phyloP scores from a whole-genome alignment of 78 protist genomes.

The Speleostelium caveatum region DNA sequence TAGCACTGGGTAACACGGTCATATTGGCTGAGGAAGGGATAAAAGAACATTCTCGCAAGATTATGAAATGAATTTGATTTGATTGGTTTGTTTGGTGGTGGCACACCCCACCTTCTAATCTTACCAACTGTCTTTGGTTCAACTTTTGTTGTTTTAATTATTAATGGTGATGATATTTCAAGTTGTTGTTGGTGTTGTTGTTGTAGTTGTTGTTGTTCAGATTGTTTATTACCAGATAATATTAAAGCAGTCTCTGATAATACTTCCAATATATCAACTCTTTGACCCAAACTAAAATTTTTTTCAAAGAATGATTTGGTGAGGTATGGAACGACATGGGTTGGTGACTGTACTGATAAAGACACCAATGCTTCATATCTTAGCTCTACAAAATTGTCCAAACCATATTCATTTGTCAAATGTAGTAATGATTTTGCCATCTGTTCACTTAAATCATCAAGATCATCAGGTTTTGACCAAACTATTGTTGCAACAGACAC shows the following conservation, averaged over 20 bases:
- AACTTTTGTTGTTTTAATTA: not conserved
- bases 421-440: slow-evolving; percentile 42
- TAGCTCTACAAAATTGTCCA: slow-evolving; percentile 23
- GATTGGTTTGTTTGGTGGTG: not conserved
- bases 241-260: slow-evolving; percentile 25
- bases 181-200: slow-evolving; percentile 14
- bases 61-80: slow-evolving; percentile 31
- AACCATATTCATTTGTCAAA: slow-evolving; percentile 60
- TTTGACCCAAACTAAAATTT: slow-evolving; percentile 67
- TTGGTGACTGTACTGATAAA: slow-evolving; percentile 41
- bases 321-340: slow-evolving; percentile 4
- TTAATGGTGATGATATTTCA: not conserved
- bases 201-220: not conserved
- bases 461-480: slow-evolving; percentile 64
- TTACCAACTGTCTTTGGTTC: not conserved
- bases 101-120: slow-evolving; percentile 53
- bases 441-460: slow-evolving; percentile 38
- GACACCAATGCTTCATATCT: slow-evolving; percentile 54
- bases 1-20: slow-evolving; percentile 61
- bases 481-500: slow-evolving; percentile 43
- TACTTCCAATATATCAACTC: slow-evolving; percentile 26
- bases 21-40: slow-evolving; percentile 24
- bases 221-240: slow-evolving; percentile 20
- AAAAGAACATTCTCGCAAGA: slow-evolving; percentile 23
- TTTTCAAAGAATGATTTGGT: slow-evolving; percentile 7